These are phyloP conservation scores for Coniochaeta hoffmannii DNA, from an alignment of 2,329 filamentous ascomycete genomes.

Conservation along the genomic window DNA sequence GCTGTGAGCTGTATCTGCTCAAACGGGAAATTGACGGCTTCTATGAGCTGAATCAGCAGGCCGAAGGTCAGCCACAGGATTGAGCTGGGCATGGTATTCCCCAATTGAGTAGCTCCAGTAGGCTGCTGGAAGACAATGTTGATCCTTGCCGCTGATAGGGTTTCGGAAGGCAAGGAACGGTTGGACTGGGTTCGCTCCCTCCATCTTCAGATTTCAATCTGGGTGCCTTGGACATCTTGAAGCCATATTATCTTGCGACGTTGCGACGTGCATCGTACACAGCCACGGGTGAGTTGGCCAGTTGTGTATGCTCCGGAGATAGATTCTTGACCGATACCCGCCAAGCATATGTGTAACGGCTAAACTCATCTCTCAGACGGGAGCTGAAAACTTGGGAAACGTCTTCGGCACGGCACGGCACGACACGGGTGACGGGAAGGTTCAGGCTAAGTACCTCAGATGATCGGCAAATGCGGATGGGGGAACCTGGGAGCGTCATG, in stretches of 20 bases:
- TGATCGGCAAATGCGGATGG: not conserved
- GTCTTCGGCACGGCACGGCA: no score
- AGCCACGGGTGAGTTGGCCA: no score
- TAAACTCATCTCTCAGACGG: not conserved
- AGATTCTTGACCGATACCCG: not conserved
- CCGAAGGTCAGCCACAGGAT: not conserved
- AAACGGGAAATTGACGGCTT: slow-evolving; percentile 6
- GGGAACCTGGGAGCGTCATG: no score
- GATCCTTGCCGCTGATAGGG: no score
- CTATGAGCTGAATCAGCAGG: not conserved
- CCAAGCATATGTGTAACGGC: not conserved
- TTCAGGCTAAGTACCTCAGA: not conserved
- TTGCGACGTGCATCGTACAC: no score
- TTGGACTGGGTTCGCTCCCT: not conserved
- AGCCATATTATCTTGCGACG: no score
- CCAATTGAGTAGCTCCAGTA: not conserved
- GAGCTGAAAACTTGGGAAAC: no score
- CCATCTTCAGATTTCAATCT: not conserved
- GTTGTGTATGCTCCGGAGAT: no score
- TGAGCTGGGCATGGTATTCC: not conserved
- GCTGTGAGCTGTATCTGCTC: slow-evolving; percentile 4
- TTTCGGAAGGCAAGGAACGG: not conserved
- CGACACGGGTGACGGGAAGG: not conserved
- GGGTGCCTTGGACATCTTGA: no score
- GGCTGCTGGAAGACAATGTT: not conserved